Evolutionary conservation across 1,284 basidiomycete genomes (phyloP).

Genomic region (Cyathus olla): DNA sequence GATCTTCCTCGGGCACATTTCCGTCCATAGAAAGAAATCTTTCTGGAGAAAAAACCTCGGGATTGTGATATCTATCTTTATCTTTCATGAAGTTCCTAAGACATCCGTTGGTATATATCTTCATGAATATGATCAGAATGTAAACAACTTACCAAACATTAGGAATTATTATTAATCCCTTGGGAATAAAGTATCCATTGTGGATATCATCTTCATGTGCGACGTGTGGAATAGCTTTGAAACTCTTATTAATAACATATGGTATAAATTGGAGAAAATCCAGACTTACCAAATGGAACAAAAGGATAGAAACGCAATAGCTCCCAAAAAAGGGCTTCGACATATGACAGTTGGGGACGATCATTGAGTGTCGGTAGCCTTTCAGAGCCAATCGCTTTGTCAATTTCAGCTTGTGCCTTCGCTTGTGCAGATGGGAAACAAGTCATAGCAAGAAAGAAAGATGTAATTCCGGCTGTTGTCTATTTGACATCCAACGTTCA

Average conservation of each 20-base stretch:
- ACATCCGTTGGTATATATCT: neutral
- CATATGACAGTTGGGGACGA: conserved; percentile 10
- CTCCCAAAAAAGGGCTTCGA: conserved; percentile 8
- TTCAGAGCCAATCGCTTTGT: conserved; percentile 6
- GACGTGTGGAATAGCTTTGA: conserved; percentile 22
- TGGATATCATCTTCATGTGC: conserved; percentile 22
- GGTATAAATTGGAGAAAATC: neutral
- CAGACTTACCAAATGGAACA: conserved; percentile 12
- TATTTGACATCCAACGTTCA: too few relatives aligned
- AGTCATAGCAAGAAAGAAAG: neutral
- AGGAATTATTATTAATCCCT: conserved; percentile 23
- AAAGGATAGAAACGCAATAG: conserved; percentile 4
- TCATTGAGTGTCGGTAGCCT: conserved; percentile 11
- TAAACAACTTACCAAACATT: conserved; percentile 22
- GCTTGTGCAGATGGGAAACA: conserved; percentile 5
- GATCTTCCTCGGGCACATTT: conserved; percentile 6
- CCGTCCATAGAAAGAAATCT: conserved; percentile 16
- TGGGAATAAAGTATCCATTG: conserved; percentile 26
- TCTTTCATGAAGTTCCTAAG: conserved; percentile 24
- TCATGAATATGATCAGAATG: neutral
- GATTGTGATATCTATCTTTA: conserved; percentile 16
- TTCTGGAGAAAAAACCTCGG: conserved; percentile 26
- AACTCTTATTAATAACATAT: neutral
- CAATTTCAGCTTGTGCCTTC: conserved; percentile 13
- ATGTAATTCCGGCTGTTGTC: neutral